Base-by-base conservation (phyloP, 805 yeast species). In the Kluyveromyces dobzhanskii region DNA sequence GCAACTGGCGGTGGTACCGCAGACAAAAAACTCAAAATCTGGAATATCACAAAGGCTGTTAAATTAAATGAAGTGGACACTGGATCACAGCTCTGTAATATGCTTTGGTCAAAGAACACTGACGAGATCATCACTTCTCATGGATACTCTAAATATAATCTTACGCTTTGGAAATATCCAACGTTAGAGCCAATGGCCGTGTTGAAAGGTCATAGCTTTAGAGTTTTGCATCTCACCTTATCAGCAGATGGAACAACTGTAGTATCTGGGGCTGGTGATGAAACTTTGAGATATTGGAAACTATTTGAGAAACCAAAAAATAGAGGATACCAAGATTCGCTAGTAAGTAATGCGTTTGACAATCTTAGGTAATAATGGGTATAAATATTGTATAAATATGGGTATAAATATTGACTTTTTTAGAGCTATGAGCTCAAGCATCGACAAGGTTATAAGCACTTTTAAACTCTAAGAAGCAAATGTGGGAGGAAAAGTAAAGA, bases 221-320 rank as follows among this genome's bases (percentile, higher is more conserved):
- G 98, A 45, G 97, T 92, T 10, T 66, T 92, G 36, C 92, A 92
- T 57, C 67, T 92, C 49, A 76, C 95, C 4, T 69, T 90, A 64
- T 83, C 95, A 14, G 95, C 97, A 0, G 97, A 92, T 62, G 98
- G 98, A 0, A 87, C 85, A 45, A 87, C 97, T 0, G 82, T 92
- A 11, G 98, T 90, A 2, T 88, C 98, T 0, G 98, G 98, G 2
- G 97, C 98, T 1, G 98, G 97, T 4, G 98, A 92, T 62, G 98
- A 92, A 60, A 92, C 98, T 0, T 65, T 92, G 41, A 62, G 98
- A 46, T 85, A 92, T 57, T 92, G 98, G 98, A 87, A 86, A 50
- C 83, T 88, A 1, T 92, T 88, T 64, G 95, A 85, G 43, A 85
- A 81, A 57, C 76, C 71, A 43, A 78, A 74, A 49, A 64, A 65